Evolutionary conservation across 345 rosid genomes (phyloP), one percentile per base, ranked within the genome.

Genomic region (Cardamine occulta): DNA sequence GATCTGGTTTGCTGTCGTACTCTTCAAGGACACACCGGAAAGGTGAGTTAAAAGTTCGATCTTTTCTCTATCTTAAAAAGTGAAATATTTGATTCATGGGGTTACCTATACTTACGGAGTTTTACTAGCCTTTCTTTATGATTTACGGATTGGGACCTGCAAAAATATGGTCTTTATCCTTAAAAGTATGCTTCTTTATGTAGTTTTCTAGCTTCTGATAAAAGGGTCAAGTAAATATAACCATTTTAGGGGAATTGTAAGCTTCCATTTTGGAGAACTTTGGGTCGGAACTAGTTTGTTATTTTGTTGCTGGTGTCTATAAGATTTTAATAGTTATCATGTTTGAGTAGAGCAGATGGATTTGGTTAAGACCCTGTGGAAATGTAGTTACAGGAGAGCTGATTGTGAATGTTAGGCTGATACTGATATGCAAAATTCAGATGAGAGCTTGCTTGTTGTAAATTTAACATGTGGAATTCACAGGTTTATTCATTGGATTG

Each of bases 1-100:
- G 99, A 90, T 88, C 88, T 92, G 85, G 98, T 95, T 37, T 95
- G 98, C 28, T 92, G 98, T 84, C 81, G 99, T 76, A 90, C 91
- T 68, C 87, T 95, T 79, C 99, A 92, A 75, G 98, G 99, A 49
- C 99, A 92, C 80, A 88, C 97, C 14, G 96, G 99, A 74, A 92
- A 90, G 94, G 98, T 91, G 68, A 48, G 37, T 66, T 7, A 7
- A 54, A 53, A 4, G 12, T 31, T 74, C 19, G 6, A 62, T 66
- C 63, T 58, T 40, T n/a, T 19, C 24, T 48, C 3, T 24, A 7
- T 74, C 71, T 53, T 13, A 39, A 35, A 19, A 45, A 48, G 4
- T 44, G 28, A 35, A 49, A 12, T 58, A 2, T 6, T 55, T 17
- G 18, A 24, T 68, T 18, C 32, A 10, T 10, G 15, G 2, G 10